These are phyloP conservation scores for Aspergillus aculeatinus DNA, from an alignment of 2,329 filamentous ascomycete genomes.

Conservation along the genomic window DNA sequence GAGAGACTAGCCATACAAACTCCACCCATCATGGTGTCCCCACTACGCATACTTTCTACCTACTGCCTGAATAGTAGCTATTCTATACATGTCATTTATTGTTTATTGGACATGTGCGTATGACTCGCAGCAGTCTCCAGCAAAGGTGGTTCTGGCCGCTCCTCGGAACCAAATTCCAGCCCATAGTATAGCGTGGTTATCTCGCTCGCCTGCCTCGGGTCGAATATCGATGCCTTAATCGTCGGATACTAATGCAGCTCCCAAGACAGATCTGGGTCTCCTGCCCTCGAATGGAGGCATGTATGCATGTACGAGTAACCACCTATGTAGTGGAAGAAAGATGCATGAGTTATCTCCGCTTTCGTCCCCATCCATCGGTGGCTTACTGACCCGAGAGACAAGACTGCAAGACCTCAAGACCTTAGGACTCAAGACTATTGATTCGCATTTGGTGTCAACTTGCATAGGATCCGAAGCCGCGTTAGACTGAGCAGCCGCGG, in stretches of 20 bases:
- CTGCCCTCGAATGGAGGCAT: not conserved
- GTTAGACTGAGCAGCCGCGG: not conserved
- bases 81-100: too few species aligned
- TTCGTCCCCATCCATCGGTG: not conserved
- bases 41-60: too few species aligned
- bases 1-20: too few species aligned
- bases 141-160: not conserved
- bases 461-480: not conserved
- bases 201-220: not conserved
- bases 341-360: not conserved
- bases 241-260: not conserved
- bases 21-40: too few species aligned
- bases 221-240: not conserved
- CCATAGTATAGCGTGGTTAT: not conserved
- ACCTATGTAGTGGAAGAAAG: not conserved
- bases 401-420: not conserved
- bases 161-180: constrained; percentile 3
- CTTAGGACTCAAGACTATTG: not conserved
- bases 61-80: too few species aligned
- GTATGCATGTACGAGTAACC: too few species aligned
- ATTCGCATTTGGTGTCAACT: not conserved
- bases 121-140: constrained; percentile 1
- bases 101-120: not conserved
- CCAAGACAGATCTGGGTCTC: not conserved
- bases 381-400: not conserved